A percentile compares a stretch with the other conserved stretches of the same genome.
Evolutionary conservation across 108 stramenopile genomes (phyloP).

Genomic region (Aureococcus anophagefferens): DNA sequence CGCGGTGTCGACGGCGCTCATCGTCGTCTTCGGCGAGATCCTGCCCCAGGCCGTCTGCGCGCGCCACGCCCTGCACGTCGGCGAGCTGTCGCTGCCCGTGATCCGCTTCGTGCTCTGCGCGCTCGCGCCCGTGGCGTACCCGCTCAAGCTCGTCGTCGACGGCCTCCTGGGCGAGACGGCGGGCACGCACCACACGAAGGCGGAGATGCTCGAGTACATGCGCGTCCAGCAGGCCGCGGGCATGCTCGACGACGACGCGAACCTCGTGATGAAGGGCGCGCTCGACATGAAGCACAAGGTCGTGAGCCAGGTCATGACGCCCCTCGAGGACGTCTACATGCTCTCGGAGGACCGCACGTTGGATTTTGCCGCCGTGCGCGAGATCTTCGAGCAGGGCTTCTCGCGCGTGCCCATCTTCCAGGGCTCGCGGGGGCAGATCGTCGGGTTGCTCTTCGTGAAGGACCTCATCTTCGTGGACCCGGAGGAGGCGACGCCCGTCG

Average conservation of each 20-base stretch:
- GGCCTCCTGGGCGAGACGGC: slow-evolving; percentile 72
- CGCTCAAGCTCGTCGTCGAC: slow-evolving; percentile 61
- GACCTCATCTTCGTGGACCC: slow-evolving; percentile 97
- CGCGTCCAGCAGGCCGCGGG: slow-evolving; percentile 34
- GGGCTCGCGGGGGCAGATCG: slow-evolving; percentile 64
- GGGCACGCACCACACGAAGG: slow-evolving; percentile 71
- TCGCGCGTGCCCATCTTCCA: slow-evolving; percentile 82
- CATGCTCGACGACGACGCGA: slow-evolving; percentile 72
- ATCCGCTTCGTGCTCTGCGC: slow-evolving; percentile 69
- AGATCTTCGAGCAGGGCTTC: slow-evolving; percentile 93
- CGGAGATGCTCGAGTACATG: slow-evolving; percentile 63
- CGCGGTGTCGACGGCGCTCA: slow-evolving; percentile 63
- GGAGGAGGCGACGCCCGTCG: slow-evolving; percentile 77
- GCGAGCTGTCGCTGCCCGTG: slow-evolving; percentile 63
- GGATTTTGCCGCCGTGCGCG: slow-evolving; percentile 77
- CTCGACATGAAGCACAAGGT: slow-evolving; percentile 66
- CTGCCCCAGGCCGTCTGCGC: slow-evolving; percentile 88
- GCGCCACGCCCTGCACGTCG: slow-evolving; percentile 78
- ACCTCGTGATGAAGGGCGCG: slow-evolving; percentile 84
- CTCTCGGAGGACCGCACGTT: slow-evolving; percentile 70
- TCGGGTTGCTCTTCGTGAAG: slow-evolving; percentile 91
- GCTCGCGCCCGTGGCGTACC: slow-evolving; percentile 65
- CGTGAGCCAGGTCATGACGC: slow-evolving; percentile 88
- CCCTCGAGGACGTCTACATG: slow-evolving; percentile 81
- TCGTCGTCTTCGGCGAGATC: slow-evolving; percentile 94